Percentiles rank a stretch among this genome's conserved stretches.
Conservation (phyloP, 768 basidiomycete genomes). For the Lactarius evosmus region DNA sequence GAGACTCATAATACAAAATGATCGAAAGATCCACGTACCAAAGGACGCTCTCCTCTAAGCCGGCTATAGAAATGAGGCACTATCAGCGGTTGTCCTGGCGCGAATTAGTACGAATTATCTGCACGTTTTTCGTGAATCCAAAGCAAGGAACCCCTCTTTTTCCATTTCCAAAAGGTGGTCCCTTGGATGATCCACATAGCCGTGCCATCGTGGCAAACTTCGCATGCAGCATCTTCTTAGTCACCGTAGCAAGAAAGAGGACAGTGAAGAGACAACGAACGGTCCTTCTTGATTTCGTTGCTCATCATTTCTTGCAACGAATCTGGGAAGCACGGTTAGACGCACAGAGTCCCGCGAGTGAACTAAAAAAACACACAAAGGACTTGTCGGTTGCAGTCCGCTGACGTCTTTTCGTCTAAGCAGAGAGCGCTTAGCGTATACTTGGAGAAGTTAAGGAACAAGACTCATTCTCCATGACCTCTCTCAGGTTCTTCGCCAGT, state of each 20-base stretch:
- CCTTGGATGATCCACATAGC: background rate
- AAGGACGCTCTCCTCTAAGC: background rate
- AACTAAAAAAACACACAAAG: background rate
- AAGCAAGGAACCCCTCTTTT: background rate
- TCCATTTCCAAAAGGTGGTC: background rate
- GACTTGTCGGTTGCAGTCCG: background rate
- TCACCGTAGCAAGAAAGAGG: background rate
- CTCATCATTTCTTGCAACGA: background rate
- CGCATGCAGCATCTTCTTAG: background rate
- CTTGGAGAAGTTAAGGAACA: background rate
- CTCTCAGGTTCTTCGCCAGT: background rate
- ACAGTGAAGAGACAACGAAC: background rate
- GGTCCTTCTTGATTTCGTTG: background rate
- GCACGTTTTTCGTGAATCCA: slow-evolving; percentile 3
- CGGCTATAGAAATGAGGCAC: background rate
- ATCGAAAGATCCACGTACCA: background rate
- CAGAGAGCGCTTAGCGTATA: background rate
- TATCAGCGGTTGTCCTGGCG: background rate
- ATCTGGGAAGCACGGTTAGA: background rate
- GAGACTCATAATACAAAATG: too few species aligned
- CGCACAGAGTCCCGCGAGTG: background rate
- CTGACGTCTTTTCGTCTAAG: background rate
- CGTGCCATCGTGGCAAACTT: background rate
- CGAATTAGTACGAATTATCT: background rate
- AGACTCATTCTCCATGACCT: background rate